A percentile compares a stretch with the other conserved stretches of the same genome.
phyloP scores from a whole-genome alignment of 257 asterid genomes.

The Solanum sparsipilum region DNA sequence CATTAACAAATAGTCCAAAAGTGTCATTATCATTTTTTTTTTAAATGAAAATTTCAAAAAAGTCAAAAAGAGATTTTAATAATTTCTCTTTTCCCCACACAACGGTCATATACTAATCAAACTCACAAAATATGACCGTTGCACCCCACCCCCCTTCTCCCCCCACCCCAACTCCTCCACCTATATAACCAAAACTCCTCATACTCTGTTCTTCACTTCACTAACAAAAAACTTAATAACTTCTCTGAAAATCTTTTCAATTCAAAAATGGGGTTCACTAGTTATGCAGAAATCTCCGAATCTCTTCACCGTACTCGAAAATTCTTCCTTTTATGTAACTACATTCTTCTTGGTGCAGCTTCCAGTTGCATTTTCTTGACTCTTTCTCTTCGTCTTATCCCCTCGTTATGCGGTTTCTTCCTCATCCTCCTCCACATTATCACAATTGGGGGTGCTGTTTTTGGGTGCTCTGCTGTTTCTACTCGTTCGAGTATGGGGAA shows the following conservation, averaged over 20 bases:
- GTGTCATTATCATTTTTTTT: background rate
- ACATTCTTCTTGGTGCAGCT: constrained; percentile 30
- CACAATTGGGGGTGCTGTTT: constrained; percentile 33
- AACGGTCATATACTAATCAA: constrained; percentile 5
- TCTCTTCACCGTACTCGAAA: constrained; percentile 18
- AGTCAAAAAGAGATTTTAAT: background rate
- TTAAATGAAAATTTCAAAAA: background rate
- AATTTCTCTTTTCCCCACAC: background rate
- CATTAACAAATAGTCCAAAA: background rate
- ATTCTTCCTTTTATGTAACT: constrained; percentile 25
- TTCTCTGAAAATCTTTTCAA: background rate
- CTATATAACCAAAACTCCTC: background rate
- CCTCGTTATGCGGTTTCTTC: constrained; percentile 32
- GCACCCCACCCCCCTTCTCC: background rate
- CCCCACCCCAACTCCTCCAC: background rate
- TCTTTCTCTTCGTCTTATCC: constrained; percentile 35
- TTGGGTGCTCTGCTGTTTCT: constrained; percentile 48
- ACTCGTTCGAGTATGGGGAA: constrained; percentile 38
- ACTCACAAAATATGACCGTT: background rate
- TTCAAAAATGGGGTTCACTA: constrained; percentile 1
- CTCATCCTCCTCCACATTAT: constrained; percentile 33
- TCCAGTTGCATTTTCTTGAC: constrained; percentile 39
- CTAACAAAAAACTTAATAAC: background rate
- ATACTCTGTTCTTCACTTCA: background rate
- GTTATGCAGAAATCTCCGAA: background rate